These are phyloP conservation scores for Erythrophleum ivorense DNA, from an alignment of 331 rosid species.

Conservation along the genomic window DNA sequence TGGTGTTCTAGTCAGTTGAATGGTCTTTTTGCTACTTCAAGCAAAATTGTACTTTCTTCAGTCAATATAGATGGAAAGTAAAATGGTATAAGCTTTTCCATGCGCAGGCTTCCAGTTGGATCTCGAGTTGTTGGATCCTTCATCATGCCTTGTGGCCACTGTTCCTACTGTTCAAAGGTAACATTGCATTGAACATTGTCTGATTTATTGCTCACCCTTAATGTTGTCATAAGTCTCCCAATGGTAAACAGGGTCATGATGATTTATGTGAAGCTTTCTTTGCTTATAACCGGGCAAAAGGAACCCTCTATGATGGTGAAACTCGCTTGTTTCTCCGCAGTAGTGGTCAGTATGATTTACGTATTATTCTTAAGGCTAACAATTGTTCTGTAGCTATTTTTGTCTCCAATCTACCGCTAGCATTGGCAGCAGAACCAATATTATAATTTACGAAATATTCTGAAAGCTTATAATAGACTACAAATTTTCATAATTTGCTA, in stretches of 20 bases:
- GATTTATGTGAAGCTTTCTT: slow-evolving; percentile 93
- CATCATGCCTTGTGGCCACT: slow-evolving; percentile 97
- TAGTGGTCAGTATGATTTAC: slow-evolving; percentile 58
- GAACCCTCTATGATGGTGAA: slow-evolving; percentile 97
- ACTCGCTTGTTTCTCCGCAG: slow-evolving; percentile 82
- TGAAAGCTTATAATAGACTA: neutral
- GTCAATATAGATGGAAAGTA: slow-evolving; percentile 16
- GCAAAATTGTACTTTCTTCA: neutral
- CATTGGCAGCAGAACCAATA: neutral
- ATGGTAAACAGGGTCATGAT: slow-evolving; percentile 78
- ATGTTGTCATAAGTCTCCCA: slow-evolving; percentile 31
- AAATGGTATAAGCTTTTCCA: slow-evolving; percentile 17
- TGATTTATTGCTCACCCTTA: slow-evolving; percentile 24
- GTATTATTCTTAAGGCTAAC: slow-evolving; percentile 19
- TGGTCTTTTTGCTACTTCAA: too few species aligned
- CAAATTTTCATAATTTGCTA: neutral
- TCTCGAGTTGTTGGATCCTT: slow-evolving; percentile 85
- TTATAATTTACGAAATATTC: slow-evolving; percentile 1
- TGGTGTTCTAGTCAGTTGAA: slow-evolving; percentile 6
- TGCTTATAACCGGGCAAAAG: slow-evolving; percentile 90
- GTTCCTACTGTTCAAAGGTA: slow-evolving; percentile 89
- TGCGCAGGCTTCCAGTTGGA: slow-evolving; percentile 79
- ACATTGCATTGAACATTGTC: slow-evolving; percentile 9
- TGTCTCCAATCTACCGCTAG: neutral
- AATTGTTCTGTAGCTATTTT: neutral